phyloP scores from a whole-genome alignment of 106 monocot species.

The Phalaenopsis equestris region DNA sequence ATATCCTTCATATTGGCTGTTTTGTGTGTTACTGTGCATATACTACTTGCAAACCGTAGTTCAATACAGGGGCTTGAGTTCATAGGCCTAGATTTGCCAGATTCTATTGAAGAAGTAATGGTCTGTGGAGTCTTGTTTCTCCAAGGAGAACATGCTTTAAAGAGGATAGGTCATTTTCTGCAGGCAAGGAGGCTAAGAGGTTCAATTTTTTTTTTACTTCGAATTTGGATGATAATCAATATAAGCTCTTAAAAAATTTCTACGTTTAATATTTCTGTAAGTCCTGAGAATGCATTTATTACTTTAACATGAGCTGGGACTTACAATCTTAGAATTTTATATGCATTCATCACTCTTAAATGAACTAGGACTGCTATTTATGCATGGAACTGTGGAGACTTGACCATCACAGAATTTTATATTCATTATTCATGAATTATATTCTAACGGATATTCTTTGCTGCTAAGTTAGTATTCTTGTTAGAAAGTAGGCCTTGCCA shows the following conservation, averaged over 20 bases:
- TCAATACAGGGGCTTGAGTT: conserved; percentile 63
- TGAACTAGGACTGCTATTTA: too few relatives aligned
- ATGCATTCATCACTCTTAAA: too few relatives aligned
- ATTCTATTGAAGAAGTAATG: conserved; percentile 69
- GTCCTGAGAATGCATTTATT: not conserved
- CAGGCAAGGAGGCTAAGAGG: conserved; percentile 60
- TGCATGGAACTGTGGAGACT: too few relatives aligned
- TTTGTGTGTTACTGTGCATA: conserved; percentile 49
- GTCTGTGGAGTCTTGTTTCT: conserved; percentile 60
- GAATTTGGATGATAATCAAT: not conserved
- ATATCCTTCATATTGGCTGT: conserved; percentile 26
- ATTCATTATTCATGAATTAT: too few relatives aligned
- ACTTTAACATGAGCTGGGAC: not conserved
- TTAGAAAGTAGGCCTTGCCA: too few relatives aligned
- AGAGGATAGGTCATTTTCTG: conserved; percentile 43
- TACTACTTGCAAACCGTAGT: conserved; percentile 38
- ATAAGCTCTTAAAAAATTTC: not conserved
- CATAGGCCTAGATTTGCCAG: conserved; percentile 75
- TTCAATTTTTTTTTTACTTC: conserved; percentile 7
- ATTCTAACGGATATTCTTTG: too few relatives aligned
- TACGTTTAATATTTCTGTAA: not conserved
- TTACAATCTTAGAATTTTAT: not conserved
- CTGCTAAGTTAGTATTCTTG: too few relatives aligned
- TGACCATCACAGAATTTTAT: too few relatives aligned
- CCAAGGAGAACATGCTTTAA: conserved; percentile 51